A percentile compares a stretch with the other conserved stretches of the same genome.
Evolutionary conservation across 176 grass and related monocot species (phyloP).

Genomic region (Ensete glaucum): DNA sequence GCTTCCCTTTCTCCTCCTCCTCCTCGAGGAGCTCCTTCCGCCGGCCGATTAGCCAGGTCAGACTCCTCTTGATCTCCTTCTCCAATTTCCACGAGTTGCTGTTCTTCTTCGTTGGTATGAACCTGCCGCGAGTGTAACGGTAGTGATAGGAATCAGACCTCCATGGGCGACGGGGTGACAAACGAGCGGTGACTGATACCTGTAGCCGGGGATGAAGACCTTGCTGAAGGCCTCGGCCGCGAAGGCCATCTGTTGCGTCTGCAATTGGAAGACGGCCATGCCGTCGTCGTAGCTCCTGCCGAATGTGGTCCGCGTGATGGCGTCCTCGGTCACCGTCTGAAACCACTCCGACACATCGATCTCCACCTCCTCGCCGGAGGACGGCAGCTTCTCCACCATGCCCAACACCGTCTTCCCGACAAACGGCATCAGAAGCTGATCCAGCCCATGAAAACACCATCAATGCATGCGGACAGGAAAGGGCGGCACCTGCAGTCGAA

Average conservation of each 20-base stretch:
- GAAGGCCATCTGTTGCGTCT: slow-evolving; percentile 85
- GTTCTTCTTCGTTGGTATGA: slow-evolving; percentile 95
- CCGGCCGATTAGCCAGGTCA: slow-evolving; percentile 58
- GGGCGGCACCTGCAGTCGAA: too few relatives aligned
- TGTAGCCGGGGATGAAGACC: slow-evolving; percentile 98
- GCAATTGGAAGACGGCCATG: slow-evolving; percentile 73
- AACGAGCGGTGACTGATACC: slow-evolving; percentile 25
- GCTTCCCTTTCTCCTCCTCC: slow-evolving; percentile 21
- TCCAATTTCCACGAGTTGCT: slow-evolving; percentile 93
- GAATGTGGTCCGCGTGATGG: slow-evolving; percentile 87
- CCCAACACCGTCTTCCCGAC: slow-evolving; percentile 66
- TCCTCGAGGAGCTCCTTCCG: slow-evolving; percentile 22
- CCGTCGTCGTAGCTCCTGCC: slow-evolving; percentile 90
- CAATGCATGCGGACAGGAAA: too few relatives aligned
- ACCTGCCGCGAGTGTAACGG: slow-evolving; percentile 20
- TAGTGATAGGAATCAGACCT: background rate
- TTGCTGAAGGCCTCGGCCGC: slow-evolving; percentile 92
- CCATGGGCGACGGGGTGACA: background rate
- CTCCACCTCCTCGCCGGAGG: slow-evolving; percentile 64
- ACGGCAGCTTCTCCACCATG: slow-evolving; percentile 67
- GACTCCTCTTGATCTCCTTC: slow-evolving; percentile 80
- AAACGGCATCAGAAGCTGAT: slow-evolving; percentile 64
- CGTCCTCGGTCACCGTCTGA: slow-evolving; percentile 91
- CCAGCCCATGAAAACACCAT: background rate
- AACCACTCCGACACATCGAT: slow-evolving; percentile 98